phyloP scores from a whole-genome alignment of 768 basidiomycete genomes.

The Agrocybe praecox region DNA sequence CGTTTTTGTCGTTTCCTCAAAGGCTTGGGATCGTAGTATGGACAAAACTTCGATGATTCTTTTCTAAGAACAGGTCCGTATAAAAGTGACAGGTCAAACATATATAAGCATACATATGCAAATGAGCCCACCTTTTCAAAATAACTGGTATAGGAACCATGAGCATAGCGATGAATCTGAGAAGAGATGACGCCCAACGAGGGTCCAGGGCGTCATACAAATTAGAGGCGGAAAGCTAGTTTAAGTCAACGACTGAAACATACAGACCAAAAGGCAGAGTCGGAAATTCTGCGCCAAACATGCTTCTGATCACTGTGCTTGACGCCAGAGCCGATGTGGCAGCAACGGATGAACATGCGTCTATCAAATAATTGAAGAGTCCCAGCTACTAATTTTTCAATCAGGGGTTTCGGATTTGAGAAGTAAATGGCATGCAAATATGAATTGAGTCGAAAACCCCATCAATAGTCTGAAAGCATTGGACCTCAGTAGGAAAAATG shows the following conservation, averaged over 20 bases:
- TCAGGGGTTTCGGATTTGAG: neutral
- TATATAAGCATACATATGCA: neutral
- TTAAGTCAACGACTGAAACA: constrained; percentile 3
- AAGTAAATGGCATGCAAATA: constrained; percentile 46
- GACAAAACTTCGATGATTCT: constrained; percentile 39
- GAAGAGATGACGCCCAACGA: constrained; percentile 59
- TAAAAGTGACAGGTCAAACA: constrained; percentile 9
- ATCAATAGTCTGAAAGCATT: constrained; percentile 49
- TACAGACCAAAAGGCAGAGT: constrained; percentile 14
- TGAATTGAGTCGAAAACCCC: constrained; percentile 55
- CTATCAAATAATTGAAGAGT: constrained; percentile 63
- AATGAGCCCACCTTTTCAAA: constrained; percentile 34
- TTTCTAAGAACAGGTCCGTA: constrained; percentile 45
- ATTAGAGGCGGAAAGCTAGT: constrained; percentile 53
- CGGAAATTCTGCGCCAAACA: constrained; percentile 56
- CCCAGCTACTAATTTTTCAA: constrained; percentile 37
- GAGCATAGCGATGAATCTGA: constrained; percentile 51
- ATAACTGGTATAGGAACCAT: constrained; percentile 58
- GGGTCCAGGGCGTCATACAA: constrained; percentile 55
- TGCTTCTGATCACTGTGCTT: constrained; percentile 52
- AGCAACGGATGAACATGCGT: constrained; percentile 55
- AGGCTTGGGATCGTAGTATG: neutral
- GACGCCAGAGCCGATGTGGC: constrained; percentile 62
- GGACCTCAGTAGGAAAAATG: constrained; percentile 55
- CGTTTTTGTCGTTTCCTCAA: neutral